Evolutionary conservation across 768 basidiomycete genomes (phyloP).

Genomic region (Psilocybe tampanensis): DNA sequence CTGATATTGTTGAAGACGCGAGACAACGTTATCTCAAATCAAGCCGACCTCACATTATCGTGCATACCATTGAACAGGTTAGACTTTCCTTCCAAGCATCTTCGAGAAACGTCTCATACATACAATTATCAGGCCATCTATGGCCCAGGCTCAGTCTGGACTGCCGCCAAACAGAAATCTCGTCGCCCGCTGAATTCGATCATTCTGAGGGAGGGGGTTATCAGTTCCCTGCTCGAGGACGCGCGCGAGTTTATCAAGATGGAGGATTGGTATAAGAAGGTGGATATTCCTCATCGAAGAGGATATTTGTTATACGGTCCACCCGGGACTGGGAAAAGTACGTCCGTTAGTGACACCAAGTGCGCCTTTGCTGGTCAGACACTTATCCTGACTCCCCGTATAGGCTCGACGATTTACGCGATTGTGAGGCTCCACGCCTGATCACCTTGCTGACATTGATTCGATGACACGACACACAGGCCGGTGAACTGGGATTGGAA

Average conservation of each 20-base stretch:
- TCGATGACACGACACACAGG: neutral
- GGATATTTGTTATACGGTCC: conserved; percentile 63
- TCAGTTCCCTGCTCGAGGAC: conserved; percentile 50
- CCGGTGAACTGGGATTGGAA: conserved; percentile 75
- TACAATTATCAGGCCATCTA: neutral
- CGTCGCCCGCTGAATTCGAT: conserved; percentile 57
- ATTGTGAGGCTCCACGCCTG: conserved; percentile 56
- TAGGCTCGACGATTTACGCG: conserved; percentile 57
- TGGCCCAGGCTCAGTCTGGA: conserved; percentile 33
- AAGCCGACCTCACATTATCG: conserved; percentile 42
- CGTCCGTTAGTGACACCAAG: conserved; percentile 11
- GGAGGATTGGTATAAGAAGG: conserved; percentile 58
- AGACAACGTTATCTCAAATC: conserved; percentile 40
- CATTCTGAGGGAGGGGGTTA: conserved; percentile 48
- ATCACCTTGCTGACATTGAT: neutral
- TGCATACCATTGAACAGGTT: conserved; percentile 38
- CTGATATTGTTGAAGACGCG: conserved; percentile 44
- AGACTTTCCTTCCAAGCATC: neutral
- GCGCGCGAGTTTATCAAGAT: conserved; percentile 54
- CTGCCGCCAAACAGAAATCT: conserved; percentile 46
- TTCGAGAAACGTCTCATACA: neutral
- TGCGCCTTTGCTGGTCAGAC: neutral
- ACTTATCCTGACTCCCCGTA: conserved; percentile 9
- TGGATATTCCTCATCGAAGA: conserved; percentile 59
- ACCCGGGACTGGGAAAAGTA: conserved; percentile 68